Base-by-base conservation (phyloP, 768 basidiomycete species). In the Solioccasus polychromus region DNA sequence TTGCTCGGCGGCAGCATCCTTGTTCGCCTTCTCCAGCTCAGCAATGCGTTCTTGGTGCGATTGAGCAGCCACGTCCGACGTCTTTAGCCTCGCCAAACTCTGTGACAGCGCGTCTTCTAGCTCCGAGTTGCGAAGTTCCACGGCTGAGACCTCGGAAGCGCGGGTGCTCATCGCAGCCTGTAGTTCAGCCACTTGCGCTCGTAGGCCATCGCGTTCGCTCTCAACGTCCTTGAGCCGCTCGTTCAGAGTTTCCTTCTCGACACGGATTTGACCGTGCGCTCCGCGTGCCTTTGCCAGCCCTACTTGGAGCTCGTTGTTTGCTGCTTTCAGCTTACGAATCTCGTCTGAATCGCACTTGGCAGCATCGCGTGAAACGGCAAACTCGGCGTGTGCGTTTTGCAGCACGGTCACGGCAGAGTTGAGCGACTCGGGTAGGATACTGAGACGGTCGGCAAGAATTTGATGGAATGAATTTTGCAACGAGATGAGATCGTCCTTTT, bases 271-370 rank as follows among this genome's bases (percentile, higher is more conserved):
- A 1, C 88, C 87, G 54, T 88, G 83, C 12, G 82, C 80, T 18
- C 81, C 79, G 42, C 87, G 83, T 39, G 89, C 85, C 66, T 88
- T 88, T 11, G 80, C 77, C 10, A 92, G 57, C 55, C 89, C 84
- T 26, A 82, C 69, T 57, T 89, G 87, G 39, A 80, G 72, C 7
- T 91, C 88, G 8, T 76, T 69, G 60, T 88, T 89, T 15, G 71
- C 55, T 1, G 55, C 47, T 47, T 66, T 67, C 32, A 79, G 52
- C 48, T 77, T 79, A 35, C 81, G 79, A 45, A 88, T 70, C 42
- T 91, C 87, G 9, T 89, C 85, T 23, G 82, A 62, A 55, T 90
- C 85, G 38, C 74, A 76, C 59, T 78, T 79, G 22, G 73, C 70
- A 8, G 71, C 70, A 49, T 82, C 78, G 15, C 76, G 77, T 3